These are phyloP conservation scores for Desmodesmus armatus DNA, from an alignment of 139 green algal genomes.

Conservation along the genomic window DNA sequence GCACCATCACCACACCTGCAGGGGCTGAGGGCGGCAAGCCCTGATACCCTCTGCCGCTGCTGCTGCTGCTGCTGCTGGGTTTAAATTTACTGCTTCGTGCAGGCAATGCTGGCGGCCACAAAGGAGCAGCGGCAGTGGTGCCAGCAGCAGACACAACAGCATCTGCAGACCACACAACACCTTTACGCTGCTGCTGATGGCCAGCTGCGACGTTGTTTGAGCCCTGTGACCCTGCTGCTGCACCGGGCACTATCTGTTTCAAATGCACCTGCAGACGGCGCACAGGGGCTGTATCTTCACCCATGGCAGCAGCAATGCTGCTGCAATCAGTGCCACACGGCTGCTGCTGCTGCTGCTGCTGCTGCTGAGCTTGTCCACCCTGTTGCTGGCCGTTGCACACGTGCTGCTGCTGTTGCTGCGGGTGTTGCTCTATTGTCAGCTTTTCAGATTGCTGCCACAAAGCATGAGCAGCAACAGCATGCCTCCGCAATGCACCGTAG, in stretches of 20 bases:
- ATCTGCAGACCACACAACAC: too few species aligned
- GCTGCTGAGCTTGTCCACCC: not conserved
- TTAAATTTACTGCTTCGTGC: not conserved
- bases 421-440: slow-evolving; percentile 17
- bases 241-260: not conserved
- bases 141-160: too few species aligned
- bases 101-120: not conserved
- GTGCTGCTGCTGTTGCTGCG: slow-evolving; percentile 4
- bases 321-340: not conserved
- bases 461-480: not conserved
- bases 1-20: slow-evolving; percentile 52
- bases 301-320: not conserved
- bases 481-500: not conserved
- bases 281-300: not conserved
- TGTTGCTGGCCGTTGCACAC: too few species aligned
- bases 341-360: not conserved
- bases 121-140: not conserved
- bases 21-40: slow-evolving; percentile 10
- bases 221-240: too few species aligned
- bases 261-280: not conserved
- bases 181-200: slow-evolving; percentile 17
- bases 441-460: too few species aligned
- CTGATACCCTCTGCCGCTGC: slow-evolving; percentile 14
- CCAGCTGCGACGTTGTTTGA: too few species aligned
- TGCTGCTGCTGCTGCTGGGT: slow-evolving; percentile 10